phyloP scores from a whole-genome alignment of 192 early-diverging fungal species.

The Podila minutissima region DNA sequence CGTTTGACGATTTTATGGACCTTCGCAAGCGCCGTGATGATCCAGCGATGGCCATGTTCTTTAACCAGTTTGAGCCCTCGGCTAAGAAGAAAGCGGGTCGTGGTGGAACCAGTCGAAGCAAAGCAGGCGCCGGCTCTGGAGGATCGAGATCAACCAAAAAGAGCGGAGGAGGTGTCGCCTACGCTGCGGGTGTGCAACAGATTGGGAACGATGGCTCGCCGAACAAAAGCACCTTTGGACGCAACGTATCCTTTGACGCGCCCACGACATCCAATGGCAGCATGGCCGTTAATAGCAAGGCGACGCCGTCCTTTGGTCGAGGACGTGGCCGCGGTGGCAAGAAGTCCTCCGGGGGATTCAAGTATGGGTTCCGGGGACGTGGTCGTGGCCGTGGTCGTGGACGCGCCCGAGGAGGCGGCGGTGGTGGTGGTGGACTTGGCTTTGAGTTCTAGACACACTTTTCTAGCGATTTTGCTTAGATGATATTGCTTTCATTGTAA shows the following conservation, averaged over 20 bases:
- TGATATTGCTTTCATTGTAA: too few relatives aligned
- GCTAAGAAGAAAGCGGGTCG: neutral
- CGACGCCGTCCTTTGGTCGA: neutral
- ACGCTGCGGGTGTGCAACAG: neutral
- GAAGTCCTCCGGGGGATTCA: neutral
- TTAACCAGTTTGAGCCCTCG: slow-evolving; percentile 35
- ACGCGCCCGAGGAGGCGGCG: slow-evolving; percentile 15
- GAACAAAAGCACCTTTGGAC: neutral
- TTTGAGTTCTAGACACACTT: neutral
- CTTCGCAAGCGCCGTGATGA: slow-evolving; percentile 30
- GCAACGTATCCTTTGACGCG: neutral
- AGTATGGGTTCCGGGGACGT: neutral
- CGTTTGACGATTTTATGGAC: slow-evolving; percentile 36
- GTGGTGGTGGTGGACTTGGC: slow-evolving; percentile 3
- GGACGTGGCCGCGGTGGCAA: neutral
- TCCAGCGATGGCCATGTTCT: slow-evolving; percentile 41
- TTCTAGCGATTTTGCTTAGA: too few relatives aligned
- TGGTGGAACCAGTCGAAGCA: neutral
- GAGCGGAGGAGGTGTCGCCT: neutral
- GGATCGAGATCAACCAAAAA: neutral
- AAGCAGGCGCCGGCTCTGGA: neutral
- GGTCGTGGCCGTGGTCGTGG: slow-evolving; percentile 5
- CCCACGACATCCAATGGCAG: neutral
- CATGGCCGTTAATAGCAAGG: neutral
- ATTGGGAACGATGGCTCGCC: neutral